These are phyloP conservation scores for Filosporella fistucella DNA, from an alignment of 495 filamentous ascomycete genomes.

Conservation along the genomic window DNA sequence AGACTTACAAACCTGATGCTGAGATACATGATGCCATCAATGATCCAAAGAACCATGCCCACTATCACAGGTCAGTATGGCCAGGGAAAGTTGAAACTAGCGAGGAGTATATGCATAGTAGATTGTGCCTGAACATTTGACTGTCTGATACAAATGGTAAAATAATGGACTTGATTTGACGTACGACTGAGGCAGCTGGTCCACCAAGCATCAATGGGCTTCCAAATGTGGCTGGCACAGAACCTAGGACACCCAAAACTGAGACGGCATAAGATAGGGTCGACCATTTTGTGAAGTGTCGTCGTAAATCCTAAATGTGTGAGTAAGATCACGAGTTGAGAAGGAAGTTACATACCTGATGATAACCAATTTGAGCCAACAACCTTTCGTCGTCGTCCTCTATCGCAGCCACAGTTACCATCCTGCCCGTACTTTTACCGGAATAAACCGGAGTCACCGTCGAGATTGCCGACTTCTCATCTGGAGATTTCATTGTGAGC, in stretches of 20 bases:
- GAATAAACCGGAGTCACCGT: too few species aligned
- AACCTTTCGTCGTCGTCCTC: constrained; percentile 62
- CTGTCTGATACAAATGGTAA: too few species aligned
- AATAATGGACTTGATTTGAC: too few species aligned
- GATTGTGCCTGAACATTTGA: too few species aligned
- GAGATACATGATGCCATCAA: constrained; percentile 18
- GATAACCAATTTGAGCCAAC: constrained; percentile 64
- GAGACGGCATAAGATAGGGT: constrained; percentile 73
- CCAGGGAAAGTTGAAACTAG: too few species aligned
- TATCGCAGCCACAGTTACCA: constrained; percentile 42
- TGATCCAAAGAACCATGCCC: constrained; percentile 68
- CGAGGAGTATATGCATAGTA: too few species aligned
- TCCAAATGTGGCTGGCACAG: constrained; percentile 64
- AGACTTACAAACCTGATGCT: neutral
- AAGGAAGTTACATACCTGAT: constrained; percentile 43
- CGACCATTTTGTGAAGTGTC: constrained; percentile 71
- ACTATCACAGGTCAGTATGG: too few species aligned
- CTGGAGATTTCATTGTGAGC: too few species aligned
- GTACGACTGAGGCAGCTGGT: constrained; percentile 65
- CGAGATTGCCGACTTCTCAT: too few species aligned
- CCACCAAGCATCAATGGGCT: constrained; percentile 60
- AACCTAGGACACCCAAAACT: constrained; percentile 65
- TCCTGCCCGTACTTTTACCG: too few species aligned
- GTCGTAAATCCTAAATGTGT: constrained; percentile 47
- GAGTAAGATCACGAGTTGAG: neutral